These are phyloP conservation scores for Epichloe sylvatica DNA, from an alignment of 2,329 filamentous ascomycete genomes.

Conservation along the genomic window DNA sequence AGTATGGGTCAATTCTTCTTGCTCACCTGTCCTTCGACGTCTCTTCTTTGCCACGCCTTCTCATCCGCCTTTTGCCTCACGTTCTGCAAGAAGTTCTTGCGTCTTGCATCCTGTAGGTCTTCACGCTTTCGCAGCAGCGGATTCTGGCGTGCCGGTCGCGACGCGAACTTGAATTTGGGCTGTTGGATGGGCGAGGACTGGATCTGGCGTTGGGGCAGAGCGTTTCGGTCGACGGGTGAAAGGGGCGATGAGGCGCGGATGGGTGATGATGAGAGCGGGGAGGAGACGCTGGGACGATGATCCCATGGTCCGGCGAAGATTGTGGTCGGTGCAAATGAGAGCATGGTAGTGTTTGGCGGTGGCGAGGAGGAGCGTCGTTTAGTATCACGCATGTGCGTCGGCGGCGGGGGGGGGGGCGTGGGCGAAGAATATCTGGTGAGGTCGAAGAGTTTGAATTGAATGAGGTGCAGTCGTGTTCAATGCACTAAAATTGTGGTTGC, in stretches of 20 bases:
- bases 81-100: constrained; percentile 55
- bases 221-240: constrained; percentile 29
- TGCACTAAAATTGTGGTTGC: too few relatives aligned
- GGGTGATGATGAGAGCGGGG: constrained; percentile 46
- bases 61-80: constrained; percentile 49
- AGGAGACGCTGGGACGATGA: constrained; percentile 34
- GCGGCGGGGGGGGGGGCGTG: too few relatives aligned
- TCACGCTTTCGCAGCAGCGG: constrained; percentile 48
- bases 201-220: constrained; percentile 25
- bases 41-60: constrained; percentile 43
- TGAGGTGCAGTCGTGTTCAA: background rate
- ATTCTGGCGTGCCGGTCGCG: constrained; percentile 45
- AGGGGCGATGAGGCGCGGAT: constrained; percentile 37
- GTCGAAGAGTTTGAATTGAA: background rate
- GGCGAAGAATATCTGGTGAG: background rate
- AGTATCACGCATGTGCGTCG: background rate
- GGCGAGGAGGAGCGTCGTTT: background rate
- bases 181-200: constrained; percentile 32
- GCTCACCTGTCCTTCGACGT: constrained; percentile 42
- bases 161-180: constrained; percentile 35
- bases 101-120: constrained; percentile 47
- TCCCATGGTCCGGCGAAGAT: constrained; percentile 30
- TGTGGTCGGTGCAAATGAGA: constrained; percentile 29
- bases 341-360: constrained; percentile 20
- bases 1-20: background rate